Percentiles rank a stretch among this genome's conserved stretches.
These are phyloP conservation scores for Taphrina deformans DNA, from an alignment of 1,139 yeast species.

Conservation along the genomic window DNA sequence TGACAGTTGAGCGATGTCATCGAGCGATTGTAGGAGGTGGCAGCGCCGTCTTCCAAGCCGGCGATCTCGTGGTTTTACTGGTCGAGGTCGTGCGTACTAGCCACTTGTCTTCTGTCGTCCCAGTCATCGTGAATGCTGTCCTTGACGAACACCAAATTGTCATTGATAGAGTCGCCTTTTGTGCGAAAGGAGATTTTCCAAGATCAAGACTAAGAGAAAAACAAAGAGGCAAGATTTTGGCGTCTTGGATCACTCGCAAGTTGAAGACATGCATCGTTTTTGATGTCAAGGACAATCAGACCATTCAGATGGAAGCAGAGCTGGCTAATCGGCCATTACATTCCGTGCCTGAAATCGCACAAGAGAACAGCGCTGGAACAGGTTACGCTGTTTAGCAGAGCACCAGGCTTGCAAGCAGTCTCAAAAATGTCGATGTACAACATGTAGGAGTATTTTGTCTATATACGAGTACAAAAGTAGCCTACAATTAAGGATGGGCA, in stretches of 20 bases:
- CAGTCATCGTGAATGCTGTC: constrained; percentile 75
- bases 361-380: not conserved
- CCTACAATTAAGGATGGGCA: no score
- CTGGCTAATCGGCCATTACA: not conserved
- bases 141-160: constrained; percentile 79
- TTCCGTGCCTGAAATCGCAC: constrained; percentile 11
- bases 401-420: no score
- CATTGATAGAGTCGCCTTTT: constrained; percentile 82
- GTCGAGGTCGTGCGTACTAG: constrained; percentile 57
- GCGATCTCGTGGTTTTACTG: constrained; percentile 76
- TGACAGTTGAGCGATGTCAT: constrained; percentile 68
- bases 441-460: not conserved
- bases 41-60: constrained; percentile 72
- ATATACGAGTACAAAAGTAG: no score
- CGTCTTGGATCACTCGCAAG: constrained; percentile 54
- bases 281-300: constrained; percentile 21
- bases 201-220: constrained; percentile 69
- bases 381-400: not conserved
- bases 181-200: constrained; percentile 64
- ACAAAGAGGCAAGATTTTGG: constrained; percentile 70
- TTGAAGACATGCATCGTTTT: constrained; percentile 41
- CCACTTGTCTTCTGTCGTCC: constrained; percentile 71
- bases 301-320: not conserved
- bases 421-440: no score
- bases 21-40: constrained; percentile 59